Conservation (phyloP, 805 yeast genomes). For the Pichia nakasei region DNA sequence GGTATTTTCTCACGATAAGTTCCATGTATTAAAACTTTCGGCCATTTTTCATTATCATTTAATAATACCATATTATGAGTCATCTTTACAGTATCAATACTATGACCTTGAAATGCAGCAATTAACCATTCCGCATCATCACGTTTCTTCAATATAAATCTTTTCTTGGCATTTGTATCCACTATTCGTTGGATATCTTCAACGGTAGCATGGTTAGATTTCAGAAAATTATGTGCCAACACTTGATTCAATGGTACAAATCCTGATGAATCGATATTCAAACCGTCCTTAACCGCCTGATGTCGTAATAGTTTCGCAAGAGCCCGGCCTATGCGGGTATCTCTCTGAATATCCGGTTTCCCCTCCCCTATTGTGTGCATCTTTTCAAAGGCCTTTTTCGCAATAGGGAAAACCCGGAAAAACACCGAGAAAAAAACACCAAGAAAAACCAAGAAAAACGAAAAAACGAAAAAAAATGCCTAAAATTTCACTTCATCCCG, state of each 20-base stretch:
- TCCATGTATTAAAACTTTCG: slow-evolving; percentile 65
- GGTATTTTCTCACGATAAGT: slow-evolving; percentile 46
- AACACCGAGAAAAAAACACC: too few relatives aligned
- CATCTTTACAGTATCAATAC: slow-evolving; percentile 38
- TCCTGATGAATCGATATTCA: slow-evolving; percentile 60
- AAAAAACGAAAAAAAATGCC: too few relatives aligned
- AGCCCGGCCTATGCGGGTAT: slow-evolving; percentile 52
- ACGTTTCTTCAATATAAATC: slow-evolving; percentile 39
- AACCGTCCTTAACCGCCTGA: slow-evolving; percentile 61
- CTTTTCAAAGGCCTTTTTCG: too few relatives aligned
- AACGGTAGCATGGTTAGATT: slow-evolving; percentile 42
- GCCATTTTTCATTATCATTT: slow-evolving; percentile 31
- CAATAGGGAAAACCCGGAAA: too few relatives aligned
- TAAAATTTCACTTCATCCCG: too few relatives aligned
- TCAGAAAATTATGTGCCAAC: slow-evolving; percentile 48
- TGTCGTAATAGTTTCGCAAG: slow-evolving; percentile 79
- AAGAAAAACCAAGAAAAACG: too few relatives aligned
- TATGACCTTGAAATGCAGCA: slow-evolving; percentile 95
- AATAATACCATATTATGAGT: slow-evolving; percentile 24
- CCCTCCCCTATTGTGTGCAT: too few relatives aligned
- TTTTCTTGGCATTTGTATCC: slow-evolving; percentile 52
- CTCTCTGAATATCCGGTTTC: slow-evolving; percentile 2
- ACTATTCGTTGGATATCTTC: slow-evolving; percentile 59
- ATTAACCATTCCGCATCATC: slow-evolving; percentile 25
- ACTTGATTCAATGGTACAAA: slow-evolving; percentile 48